These are phyloP conservation scores for Plectranthus barbatus DNA, from an alignment of 257 asterid species.

Conservation along the genomic window DNA sequence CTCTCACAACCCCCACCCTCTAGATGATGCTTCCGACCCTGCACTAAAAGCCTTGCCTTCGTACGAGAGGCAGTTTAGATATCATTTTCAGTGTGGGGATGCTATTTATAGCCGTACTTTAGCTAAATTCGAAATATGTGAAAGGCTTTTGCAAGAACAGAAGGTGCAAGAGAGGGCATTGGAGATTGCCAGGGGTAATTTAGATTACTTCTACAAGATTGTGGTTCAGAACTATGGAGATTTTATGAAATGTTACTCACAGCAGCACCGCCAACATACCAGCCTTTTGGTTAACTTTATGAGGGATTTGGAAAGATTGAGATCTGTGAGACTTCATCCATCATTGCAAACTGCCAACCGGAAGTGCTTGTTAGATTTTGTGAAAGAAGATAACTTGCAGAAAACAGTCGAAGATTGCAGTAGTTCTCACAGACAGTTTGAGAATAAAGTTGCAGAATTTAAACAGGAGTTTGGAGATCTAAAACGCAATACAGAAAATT, in stretches of 20 bases:
- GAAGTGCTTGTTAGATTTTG: slow-evolving; percentile 76
- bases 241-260: slow-evolving; percentile 62
- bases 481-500: slow-evolving; percentile 60
- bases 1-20: slow-evolving; percentile 50
- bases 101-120: slow-evolving; percentile 59
- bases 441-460: slow-evolving; percentile 77
- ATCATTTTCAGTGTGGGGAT: slow-evolving; percentile 77
- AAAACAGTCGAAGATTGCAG: slow-evolving; percentile 79
- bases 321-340: slow-evolving; percentile 69
- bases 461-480: slow-evolving; percentile 85
- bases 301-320: slow-evolving; percentile 76
- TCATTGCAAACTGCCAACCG: slow-evolving; percentile 50
- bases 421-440: slow-evolving; percentile 85
- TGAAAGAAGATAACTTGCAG: slow-evolving; percentile 76
- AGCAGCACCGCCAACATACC: slow-evolving; percentile 70
- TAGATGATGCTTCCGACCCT: slow-evolving; percentile 89
- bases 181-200: slow-evolving; percentile 82
- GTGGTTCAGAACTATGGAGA: slow-evolving; percentile 70
- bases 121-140: slow-evolving; percentile 45
- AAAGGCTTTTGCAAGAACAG: slow-evolving; percentile 69
- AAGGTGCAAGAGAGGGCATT: slow-evolving; percentile 90
- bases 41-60: slow-evolving; percentile 85
- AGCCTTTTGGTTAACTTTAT: slow-evolving; percentile 61
- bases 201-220: slow-evolving; percentile 76
- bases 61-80: slow-evolving; percentile 83